Percentiles rank a stretch among this genome's conserved stretches.
These are phyloP conservation scores for Auxenochlorella pyrenoidosa DNA, from an alignment of 139 green algal species.

Conservation along the genomic window DNA sequence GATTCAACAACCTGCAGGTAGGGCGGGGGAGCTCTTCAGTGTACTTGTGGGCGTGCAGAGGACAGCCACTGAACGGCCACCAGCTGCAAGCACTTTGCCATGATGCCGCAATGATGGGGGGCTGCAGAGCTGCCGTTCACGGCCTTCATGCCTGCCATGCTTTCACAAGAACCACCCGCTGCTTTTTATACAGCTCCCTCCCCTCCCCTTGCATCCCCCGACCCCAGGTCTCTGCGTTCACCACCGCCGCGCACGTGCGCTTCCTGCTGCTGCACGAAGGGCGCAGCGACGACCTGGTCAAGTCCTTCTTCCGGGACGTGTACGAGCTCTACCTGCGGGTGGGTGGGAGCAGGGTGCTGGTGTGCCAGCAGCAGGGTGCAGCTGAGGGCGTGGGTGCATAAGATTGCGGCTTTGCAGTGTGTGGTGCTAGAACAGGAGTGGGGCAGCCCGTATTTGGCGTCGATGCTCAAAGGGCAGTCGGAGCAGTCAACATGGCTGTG, in stretches of 20 bases:
- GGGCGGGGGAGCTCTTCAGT: neutral
- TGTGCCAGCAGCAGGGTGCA: neutral
- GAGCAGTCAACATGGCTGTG: neutral
- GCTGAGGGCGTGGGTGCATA: neutral
- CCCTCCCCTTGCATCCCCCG: too few species aligned
- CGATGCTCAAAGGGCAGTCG: too few species aligned
- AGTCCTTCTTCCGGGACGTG: constrained; percentile 91
- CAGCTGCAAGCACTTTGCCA: neutral
- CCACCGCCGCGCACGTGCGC: constrained; percentile 77
- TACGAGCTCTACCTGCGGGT: constrained; percentile 89
- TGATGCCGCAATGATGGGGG: neutral
- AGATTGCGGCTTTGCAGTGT: too few species aligned
- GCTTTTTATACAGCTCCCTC: too few species aligned
- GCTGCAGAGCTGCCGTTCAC: neutral
- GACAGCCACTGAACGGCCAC: neutral
- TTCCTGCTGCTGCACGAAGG: constrained; percentile 93
- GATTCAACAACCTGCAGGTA: constrained; percentile 92
- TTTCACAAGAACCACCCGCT: neutral
- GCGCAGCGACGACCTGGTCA: constrained; percentile 81
- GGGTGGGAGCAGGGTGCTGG: neutral
- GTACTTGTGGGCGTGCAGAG: neutral
- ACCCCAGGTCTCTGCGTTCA: constrained; percentile 82
- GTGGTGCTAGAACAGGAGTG: too few species aligned
- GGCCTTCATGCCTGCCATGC: neutral
- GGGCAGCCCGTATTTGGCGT: neutral